Evolutionary conservation across 768 basidiomycete genomes (phyloP), one percentile per base, ranked within the genome.

Genomic region (Serendipita sp.): DNA sequence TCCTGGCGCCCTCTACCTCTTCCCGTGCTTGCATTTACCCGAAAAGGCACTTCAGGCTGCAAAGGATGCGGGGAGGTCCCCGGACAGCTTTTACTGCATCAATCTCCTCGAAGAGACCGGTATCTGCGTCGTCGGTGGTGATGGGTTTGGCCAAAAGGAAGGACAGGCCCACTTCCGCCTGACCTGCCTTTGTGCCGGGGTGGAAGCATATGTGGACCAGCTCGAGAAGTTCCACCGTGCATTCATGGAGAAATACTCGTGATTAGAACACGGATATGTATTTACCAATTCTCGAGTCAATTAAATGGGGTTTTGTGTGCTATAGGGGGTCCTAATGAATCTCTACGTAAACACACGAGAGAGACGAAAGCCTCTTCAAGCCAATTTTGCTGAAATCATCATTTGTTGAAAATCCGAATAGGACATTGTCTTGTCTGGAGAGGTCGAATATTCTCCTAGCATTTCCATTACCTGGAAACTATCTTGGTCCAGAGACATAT

Each of bases 151-250:
- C 3, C 94, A 97, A 77, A 86, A 81, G 75, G 85, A 88, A 60
- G 92, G 88, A 30, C 87, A 93, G 71, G 86, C 84, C 75, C 95
- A 99, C 75, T 87, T 96, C 72, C 78, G 95, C 41, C 75, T 97
- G 73, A 99, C 96, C 5, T 96, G 95, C 70, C 76, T 98, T 68
- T 96, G 93, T 70, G 93, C 92, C 2, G 92, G 91, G 45, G 90
- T 92, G 16, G 94, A 95, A 51, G 92, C 93, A 70, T 97, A 93
- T 72, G 88, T 95, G 7, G 79, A 80, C 38, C 86, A 89, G 71
- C 78, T 97, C 54, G 92, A 92, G 76, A 76, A 74, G 65, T 88
- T 88, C 81, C 86, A 88, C 71, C 71, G 74, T 64, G 76, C 76
- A 24, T 88, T 88, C 68, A 76, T 83, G 73, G 71, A 73, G 65